Conservation (phyloP, 164 flowering plant species). For the Chimonanthus praecox region DNA sequence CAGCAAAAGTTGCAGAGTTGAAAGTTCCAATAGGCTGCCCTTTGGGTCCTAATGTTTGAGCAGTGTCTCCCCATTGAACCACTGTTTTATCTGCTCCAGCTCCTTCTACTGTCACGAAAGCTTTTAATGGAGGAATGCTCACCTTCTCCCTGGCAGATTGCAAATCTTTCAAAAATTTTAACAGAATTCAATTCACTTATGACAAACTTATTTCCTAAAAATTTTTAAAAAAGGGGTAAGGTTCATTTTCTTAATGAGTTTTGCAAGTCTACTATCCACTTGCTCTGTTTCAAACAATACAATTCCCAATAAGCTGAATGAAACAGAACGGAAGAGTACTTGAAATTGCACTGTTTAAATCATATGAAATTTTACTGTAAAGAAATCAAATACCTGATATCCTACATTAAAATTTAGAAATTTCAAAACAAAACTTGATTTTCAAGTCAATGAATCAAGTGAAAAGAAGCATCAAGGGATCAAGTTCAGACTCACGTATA, state of each 20-base stretch:
- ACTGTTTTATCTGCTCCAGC: constrained; percentile 90
- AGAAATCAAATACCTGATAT: not conserved
- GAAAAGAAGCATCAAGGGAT: not conserved
- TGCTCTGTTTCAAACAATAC: no score
- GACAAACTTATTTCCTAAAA: not conserved
- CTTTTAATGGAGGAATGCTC: constrained; percentile 65
- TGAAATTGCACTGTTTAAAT: not conserved
- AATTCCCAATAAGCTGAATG: no score
- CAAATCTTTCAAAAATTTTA: not conserved
- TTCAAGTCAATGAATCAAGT: not conserved
- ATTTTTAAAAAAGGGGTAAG: not conserved
- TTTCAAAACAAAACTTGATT: not conserved
- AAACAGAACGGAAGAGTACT: no score
- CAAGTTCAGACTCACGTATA: constrained; percentile 59
- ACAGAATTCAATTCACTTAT: not conserved
- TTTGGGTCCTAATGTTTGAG: constrained; percentile 67
- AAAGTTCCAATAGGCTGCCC: constrained; percentile 82
- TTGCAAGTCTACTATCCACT: no score
- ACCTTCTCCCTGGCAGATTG: constrained; percentile 78
- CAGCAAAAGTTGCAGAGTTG: constrained; percentile 91
- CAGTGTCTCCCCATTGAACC: constrained; percentile 95
- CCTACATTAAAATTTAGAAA: not conserved
- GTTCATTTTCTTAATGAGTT: no score
- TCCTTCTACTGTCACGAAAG: constrained; percentile 83
- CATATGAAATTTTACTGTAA: not conserved